Evolutionary conservation across 257 asterid genomes (phyloP), one percentile per base, ranked within the genome.

Genomic region (Euphrasia confusa): DNA sequence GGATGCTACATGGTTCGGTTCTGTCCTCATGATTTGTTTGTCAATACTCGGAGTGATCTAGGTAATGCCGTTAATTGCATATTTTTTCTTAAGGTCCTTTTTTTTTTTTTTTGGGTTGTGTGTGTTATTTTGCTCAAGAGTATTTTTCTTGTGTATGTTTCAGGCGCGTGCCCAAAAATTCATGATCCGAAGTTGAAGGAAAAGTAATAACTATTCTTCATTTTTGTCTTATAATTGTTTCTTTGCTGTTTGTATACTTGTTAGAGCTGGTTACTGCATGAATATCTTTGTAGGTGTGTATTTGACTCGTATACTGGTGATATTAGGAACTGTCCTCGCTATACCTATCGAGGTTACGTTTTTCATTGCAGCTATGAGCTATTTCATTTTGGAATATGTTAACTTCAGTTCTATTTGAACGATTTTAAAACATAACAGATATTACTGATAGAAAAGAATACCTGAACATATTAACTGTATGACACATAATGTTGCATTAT

Each of bases 11-110:
- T 93, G 99, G 83, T 93, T 75, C 94, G 95, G 27, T 93, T 93
- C 77, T 93, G 99, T 66, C 99, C 97, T 54, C 97, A 93, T 37
- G 99, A 93, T 82, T 74, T 93, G 81, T 93, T 93, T 70, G 95
- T 93, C 65, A 93, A 89, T 78, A 93, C 99, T 48, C 76, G 84
- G 17, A 93, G 99, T 68, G 99, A 93, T 77, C 69, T 93, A 72
- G 97, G 97, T 93, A 67, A 71, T 68, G 28, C 54, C 37, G 55
- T 21, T 56, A 56, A 50, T 37, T 32, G 58, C 39, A 37, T 37
- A 7, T 15, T 35, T 65, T 53, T 64, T 32, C 58, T 67, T 3
- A 4, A 27, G 28, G 17, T 64, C 10, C 32, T 32, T 55, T 39
- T 5, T 53, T 44, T 27, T 17, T 1, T 7, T 42, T 11, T 7